These are phyloP conservation scores for Hymenoscyphus repandus DNA, from an alignment of 2,329 filamentous ascomycete genomes.

Conservation along the genomic window DNA sequence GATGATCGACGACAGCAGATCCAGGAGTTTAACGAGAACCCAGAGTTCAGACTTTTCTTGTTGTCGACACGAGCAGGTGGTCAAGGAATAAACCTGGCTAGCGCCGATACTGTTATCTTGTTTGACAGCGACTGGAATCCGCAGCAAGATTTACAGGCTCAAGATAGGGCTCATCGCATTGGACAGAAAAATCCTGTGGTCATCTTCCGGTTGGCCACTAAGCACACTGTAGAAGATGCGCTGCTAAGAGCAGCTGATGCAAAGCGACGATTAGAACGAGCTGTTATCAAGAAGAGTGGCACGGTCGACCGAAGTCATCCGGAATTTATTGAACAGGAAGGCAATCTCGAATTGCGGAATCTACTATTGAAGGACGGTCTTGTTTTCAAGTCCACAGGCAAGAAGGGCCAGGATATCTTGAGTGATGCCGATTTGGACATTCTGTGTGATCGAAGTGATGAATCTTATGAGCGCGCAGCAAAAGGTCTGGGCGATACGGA, in stretches of 20 bases:
- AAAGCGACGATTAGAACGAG: slow-evolving; percentile 85
- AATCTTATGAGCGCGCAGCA: slow-evolving; percentile 65
- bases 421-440: slow-evolving; percentile 71
- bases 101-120: slow-evolving; percentile 86
- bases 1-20: slow-evolving; percentile 66
- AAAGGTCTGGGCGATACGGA: slow-evolving; percentile 69
- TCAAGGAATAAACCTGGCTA: slow-evolving; percentile 89
- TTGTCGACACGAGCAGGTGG: slow-evolving; percentile 88
- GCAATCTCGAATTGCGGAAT: slow-evolving; percentile 47
- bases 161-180: slow-evolving; percentile 92
- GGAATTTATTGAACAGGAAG: too few species aligned
- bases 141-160: slow-evolving; percentile 92
- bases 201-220: slow-evolving; percentile 88
- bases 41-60: slow-evolving; percentile 70
- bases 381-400: slow-evolving; percentile 53
- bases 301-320: too few species aligned
- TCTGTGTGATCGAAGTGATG: slow-evolving; percentile 65
- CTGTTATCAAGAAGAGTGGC: slow-evolving; percentile 81
- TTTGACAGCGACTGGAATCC: slow-evolving; percentile 94
- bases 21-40: slow-evolving; percentile 63
- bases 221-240: slow-evolving; percentile 85
- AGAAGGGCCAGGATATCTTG: slow-evolving; percentile 53
- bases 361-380: slow-evolving; percentile 68
- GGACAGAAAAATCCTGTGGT: slow-evolving; percentile 89
- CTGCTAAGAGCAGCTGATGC: slow-evolving; percentile 83